These are phyloP conservation scores for Porogramme epimiltina DNA, from an alignment of 1,284 basidiomycete species.

Conservation along the genomic window DNA sequence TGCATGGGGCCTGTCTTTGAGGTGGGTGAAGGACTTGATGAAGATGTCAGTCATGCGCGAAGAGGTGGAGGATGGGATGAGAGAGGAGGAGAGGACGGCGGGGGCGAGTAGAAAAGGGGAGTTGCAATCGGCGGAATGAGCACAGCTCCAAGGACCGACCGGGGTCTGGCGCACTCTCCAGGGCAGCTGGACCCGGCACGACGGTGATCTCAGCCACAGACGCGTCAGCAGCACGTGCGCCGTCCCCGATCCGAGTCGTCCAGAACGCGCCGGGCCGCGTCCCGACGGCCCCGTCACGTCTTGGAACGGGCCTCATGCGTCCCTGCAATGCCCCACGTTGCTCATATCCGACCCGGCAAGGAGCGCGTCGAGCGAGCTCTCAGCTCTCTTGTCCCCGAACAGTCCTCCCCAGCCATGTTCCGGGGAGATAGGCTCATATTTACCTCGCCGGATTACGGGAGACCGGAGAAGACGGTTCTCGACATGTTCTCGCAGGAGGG, in stretches of 20 bases:
- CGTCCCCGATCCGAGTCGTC: slow-evolving; percentile 4
- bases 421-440: too few species aligned
- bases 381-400: too few species aligned
- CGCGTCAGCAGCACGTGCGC: slow-evolving; percentile 16
- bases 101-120: background rate
- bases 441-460: too few species aligned
- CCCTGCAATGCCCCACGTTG: background rate
- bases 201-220: slow-evolving; percentile 15
- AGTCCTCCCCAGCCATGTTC: too few species aligned
- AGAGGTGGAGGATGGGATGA: background rate
- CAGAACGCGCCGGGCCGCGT: slow-evolving; percentile 14
- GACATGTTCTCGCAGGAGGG: too few species aligned
- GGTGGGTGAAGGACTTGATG: slow-evolving; percentile 66
- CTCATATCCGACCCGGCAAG: too few species aligned
- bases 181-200: background rate
- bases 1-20: slow-evolving; percentile 62
- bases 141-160: background rate
- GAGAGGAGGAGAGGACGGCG: background rate
- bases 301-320: too few species aligned
- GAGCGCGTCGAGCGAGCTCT: too few species aligned
- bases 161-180: background rate
- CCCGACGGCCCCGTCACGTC: too few species aligned
- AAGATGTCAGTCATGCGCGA: slow-evolving; percentile 47
- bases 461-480: too few species aligned
- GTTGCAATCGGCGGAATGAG: background rate